Percentiles rank a stretch among this genome's conserved stretches.
Conservation (phyloP, 306 rosid genomes). For the Quercus mongolica region DNA sequence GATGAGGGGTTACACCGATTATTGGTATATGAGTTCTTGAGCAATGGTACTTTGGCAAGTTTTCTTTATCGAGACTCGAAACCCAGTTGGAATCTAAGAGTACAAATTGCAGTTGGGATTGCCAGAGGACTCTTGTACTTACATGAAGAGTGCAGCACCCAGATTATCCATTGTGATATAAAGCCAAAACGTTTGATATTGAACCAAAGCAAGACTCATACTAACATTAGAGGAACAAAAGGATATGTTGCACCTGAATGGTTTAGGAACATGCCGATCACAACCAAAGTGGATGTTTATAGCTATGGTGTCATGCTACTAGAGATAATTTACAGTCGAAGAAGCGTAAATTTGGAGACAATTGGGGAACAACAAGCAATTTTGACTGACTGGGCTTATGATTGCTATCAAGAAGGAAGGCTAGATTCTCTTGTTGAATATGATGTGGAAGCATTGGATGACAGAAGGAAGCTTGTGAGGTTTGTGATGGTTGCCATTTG, state of each 20-base stretch:
- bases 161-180: slow-evolving; percentile 29
- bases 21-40: slow-evolving; percentile 22
- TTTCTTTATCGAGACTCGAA: slow-evolving; percentile 17
- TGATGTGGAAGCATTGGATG: slow-evolving; percentile 14
- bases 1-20: slow-evolving; percentile 7
- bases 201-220: slow-evolving; percentile 6
- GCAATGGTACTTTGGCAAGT: slow-evolving; percentile 26
- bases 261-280: slow-evolving; percentile 19
- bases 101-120: slow-evolving; percentile 21
- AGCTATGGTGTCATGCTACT: slow-evolving; percentile 30
- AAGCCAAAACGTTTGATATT: slow-evolving; percentile 29
- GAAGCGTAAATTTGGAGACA: not conserved
- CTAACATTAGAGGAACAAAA: slow-evolving; percentile 12
- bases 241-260: slow-evolving; percentile 34
- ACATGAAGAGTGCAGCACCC: slow-evolving; percentile 25
- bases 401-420: slow-evolving; percentile 5
- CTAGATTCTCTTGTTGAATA: slow-evolving; percentile 9
- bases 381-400: slow-evolving; percentile 22
- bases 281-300: slow-evolving; percentile 25
- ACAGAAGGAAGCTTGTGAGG: slow-evolving; percentile 18
- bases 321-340: slow-evolving; percentile 25
- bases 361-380: not conserved
- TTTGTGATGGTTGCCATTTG: slow-evolving; percentile 28
- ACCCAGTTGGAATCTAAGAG: slow-evolving; percentile 11
- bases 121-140: slow-evolving; percentile 27